Base-by-base conservation (phyloP, 2,329 filamentous ascomycete genomes). In the Chalara sp. region DNA sequence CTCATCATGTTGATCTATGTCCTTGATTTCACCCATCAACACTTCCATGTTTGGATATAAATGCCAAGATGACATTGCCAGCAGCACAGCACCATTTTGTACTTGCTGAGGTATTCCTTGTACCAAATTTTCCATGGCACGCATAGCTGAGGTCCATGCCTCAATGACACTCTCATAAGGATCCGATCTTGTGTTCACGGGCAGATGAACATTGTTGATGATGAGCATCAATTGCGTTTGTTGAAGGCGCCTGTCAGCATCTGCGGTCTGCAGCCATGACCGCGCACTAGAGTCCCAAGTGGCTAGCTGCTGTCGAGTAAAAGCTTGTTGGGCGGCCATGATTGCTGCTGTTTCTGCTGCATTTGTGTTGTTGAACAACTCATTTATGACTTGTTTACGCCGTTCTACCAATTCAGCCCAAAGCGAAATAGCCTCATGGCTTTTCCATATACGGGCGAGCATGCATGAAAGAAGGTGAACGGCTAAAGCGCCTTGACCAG, bases 401-500 rank as follows among this genome's bases (percentile, higher is more conserved):
- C 47, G 43, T 46, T 58, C 47, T 4, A 69, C 55, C 4, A 70
- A 21, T 46, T 70, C 64, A 1, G 56, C 57, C 68, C 67, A 70
- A 4, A 68, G 56, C 0, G 67, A 58, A 2, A 51, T 63, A 5
- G 67, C 64, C 51, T 67, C 60, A 1, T 49, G 6, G 6, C 41
- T 8, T 3, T 13, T 47, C 58, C 59, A 68, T 1, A 65, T 59
- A 0, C 63, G 49, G 1, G 67, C 67, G 5, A 70, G 49, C 51
- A 69, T 64, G 48, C 67, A 69, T 2, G 65, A 64, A 1, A 70
- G 53, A 5, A 66, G 51, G 32, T 66, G 62, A 1, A 63, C 44
- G 0, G 46, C 41, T 7, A 66, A 48, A 5, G 63, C 58, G 2
- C 43, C 46, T 1, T 44, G 33, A 5, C 59, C 56, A 12, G 63